phyloP scores from a whole-genome alignment of 2,329 filamentous ascomycete genomes.

The Cryphonectria nitschkei region DNA sequence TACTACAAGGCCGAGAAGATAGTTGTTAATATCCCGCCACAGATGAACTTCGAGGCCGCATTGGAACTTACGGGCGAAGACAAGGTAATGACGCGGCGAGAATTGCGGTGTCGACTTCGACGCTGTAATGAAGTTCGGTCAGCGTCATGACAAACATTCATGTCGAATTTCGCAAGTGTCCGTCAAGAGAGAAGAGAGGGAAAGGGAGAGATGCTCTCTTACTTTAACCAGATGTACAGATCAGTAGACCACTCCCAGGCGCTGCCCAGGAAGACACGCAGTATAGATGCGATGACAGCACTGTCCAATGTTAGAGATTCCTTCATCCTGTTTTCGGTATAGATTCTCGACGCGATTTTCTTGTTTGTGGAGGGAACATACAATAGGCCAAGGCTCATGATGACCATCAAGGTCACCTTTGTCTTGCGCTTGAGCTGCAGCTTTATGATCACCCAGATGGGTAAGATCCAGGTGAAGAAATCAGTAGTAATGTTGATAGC shows the following conservation, averaged over 20 bases:
- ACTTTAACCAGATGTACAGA: constrained; percentile 13
- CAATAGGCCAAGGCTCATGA: constrained; percentile 12
- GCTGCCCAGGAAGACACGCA: constrained; percentile 7
- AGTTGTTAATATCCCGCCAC: not conserved
- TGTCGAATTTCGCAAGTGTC: not conserved
- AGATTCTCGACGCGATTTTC: not conserved
- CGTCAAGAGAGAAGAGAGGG: not conserved
- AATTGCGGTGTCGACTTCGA: constrained; percentile 13
- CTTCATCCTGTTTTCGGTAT: not conserved
- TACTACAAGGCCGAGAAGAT: not conserved
- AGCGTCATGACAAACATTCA: not conserved
- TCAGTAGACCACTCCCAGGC: constrained; percentile 10
- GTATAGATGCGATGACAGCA: constrained; percentile 11
- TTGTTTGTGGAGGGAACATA: not conserved
- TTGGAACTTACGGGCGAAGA: constrained; percentile 6
- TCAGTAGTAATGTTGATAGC: constrained; percentile 13
- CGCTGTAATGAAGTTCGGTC: not conserved
- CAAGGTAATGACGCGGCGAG: constrained; percentile 13
- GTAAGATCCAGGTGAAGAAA: constrained; percentile 9
- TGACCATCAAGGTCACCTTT: constrained; percentile 1
- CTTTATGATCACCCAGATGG: constrained; percentile 11
- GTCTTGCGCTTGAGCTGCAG: constrained; percentile 8
- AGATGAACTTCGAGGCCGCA: not conserved
- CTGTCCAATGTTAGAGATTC: not conserved
- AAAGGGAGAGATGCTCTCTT: not conserved